phyloP scores from a whole-genome alignment of 2,329 filamentous ascomycete species.

The Colletotrichum chlorophyti region DNA sequence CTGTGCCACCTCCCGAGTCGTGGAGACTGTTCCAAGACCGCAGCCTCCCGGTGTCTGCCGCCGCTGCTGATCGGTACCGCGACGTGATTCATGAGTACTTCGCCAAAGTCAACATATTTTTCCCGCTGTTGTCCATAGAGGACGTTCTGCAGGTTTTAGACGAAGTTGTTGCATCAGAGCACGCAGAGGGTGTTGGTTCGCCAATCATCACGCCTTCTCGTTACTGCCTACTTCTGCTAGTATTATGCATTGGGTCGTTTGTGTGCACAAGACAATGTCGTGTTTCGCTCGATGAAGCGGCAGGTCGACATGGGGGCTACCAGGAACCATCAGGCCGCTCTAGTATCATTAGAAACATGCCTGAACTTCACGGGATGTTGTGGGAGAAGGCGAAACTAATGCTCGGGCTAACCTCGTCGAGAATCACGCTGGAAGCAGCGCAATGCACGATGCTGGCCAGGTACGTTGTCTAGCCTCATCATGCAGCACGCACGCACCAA shows the following conservation, averaged over 20 bases:
- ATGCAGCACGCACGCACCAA: no score
- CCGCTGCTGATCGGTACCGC: slow-evolving; percentile 1
- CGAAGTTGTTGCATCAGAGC: not conserved
- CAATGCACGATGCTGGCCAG: slow-evolving; percentile 39
- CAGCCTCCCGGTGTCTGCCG: not conserved
- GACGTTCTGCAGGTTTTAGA: slow-evolving; percentile 2
- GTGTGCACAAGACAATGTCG: slow-evolving; percentile 8
- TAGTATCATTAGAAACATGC: not conserved
- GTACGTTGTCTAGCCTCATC: slow-evolving; percentile 20
- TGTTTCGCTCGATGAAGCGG: slow-evolving; percentile 8
- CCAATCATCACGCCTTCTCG: not conserved
- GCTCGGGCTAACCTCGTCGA: slow-evolving; percentile 30
- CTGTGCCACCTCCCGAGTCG: slow-evolving; percentile 9
- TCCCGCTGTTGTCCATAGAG: slow-evolving; percentile 9
- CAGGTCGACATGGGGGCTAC: not conserved
- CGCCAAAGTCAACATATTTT: slow-evolving; percentile 36
- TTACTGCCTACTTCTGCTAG: slow-evolving; percentile 29
- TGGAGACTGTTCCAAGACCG: slow-evolving; percentile 28
- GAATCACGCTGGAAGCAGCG: slow-evolving; percentile 32
- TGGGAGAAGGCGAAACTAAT: slow-evolving; percentile 35
- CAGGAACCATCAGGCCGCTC: not conserved
- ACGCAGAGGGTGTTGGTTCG: not conserved
- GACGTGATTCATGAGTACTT: slow-evolving; percentile 33
- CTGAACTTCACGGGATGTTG: slow-evolving; percentile 10
- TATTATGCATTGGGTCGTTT: slow-evolving; percentile 28